Conservation (phyloP, 1,139 yeast genomes). For the Protomyces macrosporus region DNA sequence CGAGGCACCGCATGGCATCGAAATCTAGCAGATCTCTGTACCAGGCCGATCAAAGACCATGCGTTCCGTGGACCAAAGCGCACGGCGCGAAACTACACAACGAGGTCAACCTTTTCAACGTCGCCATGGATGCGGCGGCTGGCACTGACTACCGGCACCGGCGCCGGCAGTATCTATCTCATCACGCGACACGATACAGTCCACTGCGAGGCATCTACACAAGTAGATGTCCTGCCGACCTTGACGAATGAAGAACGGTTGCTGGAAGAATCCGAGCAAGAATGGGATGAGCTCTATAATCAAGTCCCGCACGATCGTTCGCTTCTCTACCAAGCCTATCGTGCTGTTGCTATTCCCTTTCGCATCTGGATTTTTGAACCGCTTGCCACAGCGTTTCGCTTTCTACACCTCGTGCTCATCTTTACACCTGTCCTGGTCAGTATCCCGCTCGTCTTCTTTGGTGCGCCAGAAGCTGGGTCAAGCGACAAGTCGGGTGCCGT, state of each 20-base stretch:
- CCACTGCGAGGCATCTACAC: neutral
- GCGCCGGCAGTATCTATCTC: neutral
- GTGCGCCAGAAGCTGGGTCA: constrained; percentile 43
- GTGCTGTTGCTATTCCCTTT: constrained; percentile 16
- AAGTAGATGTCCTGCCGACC: neutral
- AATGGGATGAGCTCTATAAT: constrained; percentile 30
- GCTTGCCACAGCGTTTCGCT: constrained; percentile 58
- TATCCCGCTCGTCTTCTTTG: constrained; percentile 63
- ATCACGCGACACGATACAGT: neutral
- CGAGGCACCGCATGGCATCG: neutral
- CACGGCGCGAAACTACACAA: neutral
- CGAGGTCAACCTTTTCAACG: too few relatives aligned
- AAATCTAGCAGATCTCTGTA: neutral
- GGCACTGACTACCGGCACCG: neutral
- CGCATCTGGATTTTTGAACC: constrained; percentile 49
- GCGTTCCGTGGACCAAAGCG: neutral
- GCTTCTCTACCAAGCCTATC: constrained; percentile 3
- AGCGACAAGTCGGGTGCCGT: constrained; percentile 56
- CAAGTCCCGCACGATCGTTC: constrained; percentile 5
- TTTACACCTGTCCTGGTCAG: constrained; percentile 65
- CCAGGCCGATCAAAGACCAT: neutral
- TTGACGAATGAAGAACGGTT: constrained; percentile 35
- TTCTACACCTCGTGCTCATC: constrained; percentile 58
- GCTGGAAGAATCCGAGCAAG: constrained; percentile 30
- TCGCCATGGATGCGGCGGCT: neutral